Evolutionary conservation across 257 asterid species (phyloP).

Genomic region (Jasminum sambac): DNA sequence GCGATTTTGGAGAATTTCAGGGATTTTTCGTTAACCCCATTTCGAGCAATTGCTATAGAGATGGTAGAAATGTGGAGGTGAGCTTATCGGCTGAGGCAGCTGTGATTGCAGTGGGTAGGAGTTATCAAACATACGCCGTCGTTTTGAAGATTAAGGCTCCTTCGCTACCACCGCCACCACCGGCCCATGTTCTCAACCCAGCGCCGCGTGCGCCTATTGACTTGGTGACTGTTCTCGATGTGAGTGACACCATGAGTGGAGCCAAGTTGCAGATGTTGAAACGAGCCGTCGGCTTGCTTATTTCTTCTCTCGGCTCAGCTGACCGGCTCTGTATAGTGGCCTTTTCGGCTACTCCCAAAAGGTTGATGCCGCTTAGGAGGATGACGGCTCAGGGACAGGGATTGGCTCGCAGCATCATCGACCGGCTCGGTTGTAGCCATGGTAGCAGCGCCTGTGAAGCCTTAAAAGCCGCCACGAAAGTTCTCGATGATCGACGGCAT

Average conservation of each 20-base stretch:
- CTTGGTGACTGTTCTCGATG: slow-evolving; percentile 79
- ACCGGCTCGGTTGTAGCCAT: slow-evolving; percentile 64
- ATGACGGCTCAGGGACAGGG: slow-evolving; percentile 80
- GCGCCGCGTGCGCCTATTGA: slow-evolving; percentile 84
- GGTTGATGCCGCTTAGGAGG: slow-evolving; percentile 61
- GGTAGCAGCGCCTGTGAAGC: slow-evolving; percentile 72
- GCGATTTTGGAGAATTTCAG: slow-evolving; percentile 60
- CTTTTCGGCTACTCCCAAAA: slow-evolving; percentile 57
- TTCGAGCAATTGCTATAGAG: slow-evolving; percentile 40
- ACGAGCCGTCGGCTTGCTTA: slow-evolving; percentile 80
- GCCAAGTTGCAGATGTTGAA: slow-evolving; percentile 88
- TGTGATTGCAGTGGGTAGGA: slow-evolving; percentile 52
- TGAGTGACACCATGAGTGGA: slow-evolving; percentile 77
- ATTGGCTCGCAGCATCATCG: slow-evolving; percentile 54
- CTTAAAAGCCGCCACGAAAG: slow-evolving; percentile 61
- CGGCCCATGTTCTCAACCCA: slow-evolving; percentile 36
- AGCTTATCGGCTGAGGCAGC: slow-evolving; percentile 72
- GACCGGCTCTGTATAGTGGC: slow-evolving; percentile 82
- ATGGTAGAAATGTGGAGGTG: slow-evolving; percentile 47
- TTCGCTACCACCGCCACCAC: slow-evolving; percentile 30
- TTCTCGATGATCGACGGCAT: slow-evolving; percentile 82
- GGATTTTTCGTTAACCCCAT: slow-evolving; percentile 71
- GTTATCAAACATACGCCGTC: slow-evolving; percentile 60
- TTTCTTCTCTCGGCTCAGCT: slow-evolving; percentile 82
- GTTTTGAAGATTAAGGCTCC: slow-evolving; percentile 79